A percentile compares a stretch with the other conserved stretches of the same genome.
phyloP scores from a whole-genome alignment of 129 eudicot genomes.

The Helianthus annuus region HanXRQr2.0-SUNRISE NC_035438.2:28109409-28109908 shows the following conservation, averaged over 20 bases:
- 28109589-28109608: conserved; percentile 74
- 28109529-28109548: conserved; percentile 14
- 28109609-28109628: conserved; percentile 50
- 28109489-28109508: background rate
- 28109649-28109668: conserved; percentile 80
- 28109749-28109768: background rate
- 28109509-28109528: conserved; percentile 24
- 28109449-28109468: background rate
- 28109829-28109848: conserved; percentile 70
- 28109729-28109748: background rate
- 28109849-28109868: background rate
- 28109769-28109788: conserved; percentile 11
- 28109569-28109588: background rate
- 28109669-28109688: conserved; percentile 76
- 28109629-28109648: conserved; percentile 62
- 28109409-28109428: conserved; percentile 13
- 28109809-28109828: conserved; percentile 70
- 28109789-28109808: conserved; percentile 63
- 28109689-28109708: background rate
- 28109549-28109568: background rate
- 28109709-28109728: background rate
- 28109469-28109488: too few species aligned
- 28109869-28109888: background rate
- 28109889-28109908: background rate
- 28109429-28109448: conserved; percentile 23